Base-by-base conservation (phyloP, 148 eudicot species). In the Chenopodium berlandieri region DNA sequence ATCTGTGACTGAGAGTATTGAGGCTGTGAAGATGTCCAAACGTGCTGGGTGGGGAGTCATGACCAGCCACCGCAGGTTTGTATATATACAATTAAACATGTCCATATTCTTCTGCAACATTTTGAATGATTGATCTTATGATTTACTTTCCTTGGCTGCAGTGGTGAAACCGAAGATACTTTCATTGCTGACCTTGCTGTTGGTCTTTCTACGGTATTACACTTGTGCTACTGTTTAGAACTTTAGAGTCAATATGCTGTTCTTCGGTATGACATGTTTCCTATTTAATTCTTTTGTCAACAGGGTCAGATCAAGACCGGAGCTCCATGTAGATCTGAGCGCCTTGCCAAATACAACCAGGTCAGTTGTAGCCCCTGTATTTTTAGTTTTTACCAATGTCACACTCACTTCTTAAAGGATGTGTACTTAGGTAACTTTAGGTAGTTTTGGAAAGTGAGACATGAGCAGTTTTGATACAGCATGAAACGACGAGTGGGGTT, bases 161-260 rank as follows among this genome's bases (percentile, higher is more conserved):
- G 99, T 91, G 99, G 99, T 71, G 98, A 96, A 77, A 96, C 99
- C 0, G 99, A 96, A 79, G 99, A 96, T 86, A 93, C 98, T 73
- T 96, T 96, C 92, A 94, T 96, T 83, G 99, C 99, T 83, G 99
- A 96, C 83, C 97, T 96, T 66, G 85, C 99, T 40, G 99, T 96
- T 63, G 99, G 99, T 85, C 91, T 96, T 88, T 83, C 99, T 77
- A 96, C 99, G 91, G 98, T 95, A 95, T 73, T 34, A 73, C 19
- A 31, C 23, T 12, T 47, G 25, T 37, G 32, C 73, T 62, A 13
- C 11, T 9, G 14, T 9, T 64, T 9, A 44, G 7, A 31, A 34
- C 25, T 65, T 4, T 65, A 23, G 7, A 71, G 22, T 37, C n/a
- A 10, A 40, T 48, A 71, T 19, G 30, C 63, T 54, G 25, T 66